Base-by-base conservation (phyloP, 179 eudicot species). In the Actinidia arguta region DNA sequence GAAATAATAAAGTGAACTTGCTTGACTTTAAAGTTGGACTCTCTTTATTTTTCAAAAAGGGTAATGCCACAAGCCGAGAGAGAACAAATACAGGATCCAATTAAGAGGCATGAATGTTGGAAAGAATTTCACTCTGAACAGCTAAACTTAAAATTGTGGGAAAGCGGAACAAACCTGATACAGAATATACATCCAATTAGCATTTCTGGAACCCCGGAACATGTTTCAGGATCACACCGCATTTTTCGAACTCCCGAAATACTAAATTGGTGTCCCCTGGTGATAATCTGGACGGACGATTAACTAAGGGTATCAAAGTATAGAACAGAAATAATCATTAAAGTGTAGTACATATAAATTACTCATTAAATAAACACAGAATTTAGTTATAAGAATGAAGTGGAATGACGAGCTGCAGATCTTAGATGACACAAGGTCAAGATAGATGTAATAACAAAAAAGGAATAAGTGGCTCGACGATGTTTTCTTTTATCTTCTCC, bases 141-240 rank as follows among this genome's bases (percentile, higher is more conserved):
- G 48, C 70, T 59, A 24, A 27, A 50, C 18, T 13, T 76, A 16
- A 48, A 75, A 61, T 22, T 44, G 18, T 16, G 39, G 50, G 76
- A 46, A 27, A 50, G 73, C 78, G 5, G 42, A 44, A 50, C 55
- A 59, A 47, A 96, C 99, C 99, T 95, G 98, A 83, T 93, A 97
- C 77, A 97, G 88, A 86, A 97, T 92, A 85, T 95, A 93, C 92
- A 95, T 92, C 99, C 99, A 97, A 82, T 97, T 97, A 81, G 98
- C 96, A 83, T 89, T 90, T 87, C 97, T n/a, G 90, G 82, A 98
- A 98, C 71, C 99, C 99, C 55, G 92, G 97, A 82, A 93, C 88
- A 84, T 97, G 98, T 75, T 95, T 95, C 73, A 95, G 79, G 77
- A 95, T 86, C 64, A 93, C 88, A 54, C 99, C 99, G 81, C 98